Evolutionary conservation across 306 rosid genomes (phyloP), one percentile per base, ranked within the genome.

Genomic region (Cucurbita moschata): DNA sequence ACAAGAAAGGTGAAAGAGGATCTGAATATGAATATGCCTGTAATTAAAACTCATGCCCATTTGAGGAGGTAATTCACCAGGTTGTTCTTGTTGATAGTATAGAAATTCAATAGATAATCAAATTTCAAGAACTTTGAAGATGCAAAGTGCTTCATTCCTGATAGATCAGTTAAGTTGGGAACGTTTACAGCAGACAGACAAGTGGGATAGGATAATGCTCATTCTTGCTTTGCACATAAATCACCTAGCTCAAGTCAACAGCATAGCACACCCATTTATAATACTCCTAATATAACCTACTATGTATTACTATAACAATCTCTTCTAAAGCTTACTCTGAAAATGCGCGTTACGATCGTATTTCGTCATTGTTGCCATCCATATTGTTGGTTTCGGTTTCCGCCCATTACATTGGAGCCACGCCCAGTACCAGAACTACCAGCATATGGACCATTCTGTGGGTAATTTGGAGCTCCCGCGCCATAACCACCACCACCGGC

Each of bases 361-460:
- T 23, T 16, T 8, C 50, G 39, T 40, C 70, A 78, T 18, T 77
- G 83, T 66, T 84, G 87, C 87, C 87, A 84, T 23, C 82, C 82
- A 69, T 84, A 84, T 77, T 84, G 87, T 16, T 81, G 87, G 79
- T 76, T 84, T 38, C 85, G 87, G 71, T 67, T 81, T 75, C 85
- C 84, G 16, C 85, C 85, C 83, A 83, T 83, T 84, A 76, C 79
- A 78, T 81, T 84, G 13, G 85, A 81, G 44, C 87, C 87, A 19
- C 87, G 85, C 47, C 85, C 87, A 1, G 82, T 47, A 52, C 70
- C 80, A 11, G 87, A 84, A 14, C 85, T 69, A 54, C 87, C 81
- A 9, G 44, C 59, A 49, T 80, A 84, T 7, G 82, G 82, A 19
- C 85, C 85, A 35, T 76, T 79, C 57, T 76, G 87, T 8, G 78